Base-by-base conservation (phyloP, 345 rosid species). In the Firmiana major region DNA sequence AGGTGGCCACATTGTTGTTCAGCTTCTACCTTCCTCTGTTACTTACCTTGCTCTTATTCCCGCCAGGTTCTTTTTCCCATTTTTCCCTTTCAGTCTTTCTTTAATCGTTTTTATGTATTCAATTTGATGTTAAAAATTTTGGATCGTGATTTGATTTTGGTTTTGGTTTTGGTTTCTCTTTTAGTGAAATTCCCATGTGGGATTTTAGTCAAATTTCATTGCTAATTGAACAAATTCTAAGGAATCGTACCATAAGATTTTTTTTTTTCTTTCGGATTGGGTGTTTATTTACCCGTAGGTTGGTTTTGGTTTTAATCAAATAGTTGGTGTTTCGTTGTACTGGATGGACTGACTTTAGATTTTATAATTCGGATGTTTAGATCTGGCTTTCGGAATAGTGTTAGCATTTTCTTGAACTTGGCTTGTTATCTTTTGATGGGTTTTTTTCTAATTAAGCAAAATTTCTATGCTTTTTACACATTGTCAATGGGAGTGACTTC, bases 21-120 rank as follows among this genome's bases (percentile, higher is more conserved):
- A 88, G 84, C 78, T 92, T 84, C 63, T 94, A 38, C 99, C 99
- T 48, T 76, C 91, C 3, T 83, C 97, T 68, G 79, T 91, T 60
- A 16, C 81, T 40, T 93, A 90, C 81, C 91, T 97, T 63, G 96
- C 98, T 71, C 89, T 97, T 16, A 97, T 97, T 84, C 99, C 98
- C 26, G 97, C 99, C 48, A 90, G 90, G 98, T 91, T 81, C 71
- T 45, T 74, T 53, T 21, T 22, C 70, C 55, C 60, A 31, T 46
- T 45, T 13, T 69, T 10, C 21, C 3, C 59, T 34, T 36, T 74
- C 9, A 48, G 12, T 26, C 55, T 53, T 68, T 11, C 26, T 70
- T 5, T 21, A 7, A 21, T 22, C 6, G 11, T 42, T 63, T 67
- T 24, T 51, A 38, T 28, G 7, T 60, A 7, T 28, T 31, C 67